Evolutionary conservation across 2,329 filamentous ascomycete genomes (phyloP).

Genomic region (Xylariaceae sp.): DNA sequence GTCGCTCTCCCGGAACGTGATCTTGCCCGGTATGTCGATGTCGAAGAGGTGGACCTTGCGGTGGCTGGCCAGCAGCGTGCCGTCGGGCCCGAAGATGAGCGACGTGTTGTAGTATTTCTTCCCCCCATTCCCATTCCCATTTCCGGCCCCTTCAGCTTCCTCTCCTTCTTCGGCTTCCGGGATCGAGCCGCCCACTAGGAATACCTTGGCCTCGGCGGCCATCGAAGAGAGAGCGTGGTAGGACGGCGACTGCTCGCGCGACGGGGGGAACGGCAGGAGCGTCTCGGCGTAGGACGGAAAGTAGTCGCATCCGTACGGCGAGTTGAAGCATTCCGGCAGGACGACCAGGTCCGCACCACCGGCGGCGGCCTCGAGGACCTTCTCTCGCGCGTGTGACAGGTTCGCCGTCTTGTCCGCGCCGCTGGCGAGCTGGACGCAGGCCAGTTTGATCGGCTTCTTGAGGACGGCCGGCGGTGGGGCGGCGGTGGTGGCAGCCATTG

Average conservation of each 20-base stretch:
- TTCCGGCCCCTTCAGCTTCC: too few relatives aligned
- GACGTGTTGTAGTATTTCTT: conserved; percentile 85
- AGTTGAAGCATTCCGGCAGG: conserved; percentile 98
- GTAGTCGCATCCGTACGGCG: conserved; percentile 84
- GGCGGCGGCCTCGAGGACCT: conserved; percentile 74
- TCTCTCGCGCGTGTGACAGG: conserved; percentile 70
- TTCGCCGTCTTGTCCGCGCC: conserved; percentile 81
- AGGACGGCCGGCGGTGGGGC: conserved; percentile 45
- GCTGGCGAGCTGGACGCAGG: conserved; percentile 74
- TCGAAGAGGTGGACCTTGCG: conserved; percentile 96
- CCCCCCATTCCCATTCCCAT: too few relatives aligned
- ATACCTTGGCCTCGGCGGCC: conserved; percentile 71
- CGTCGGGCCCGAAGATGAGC: conserved; percentile 73
- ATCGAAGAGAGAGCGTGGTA: conserved; percentile 79
- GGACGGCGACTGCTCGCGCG: conserved; percentile 65
- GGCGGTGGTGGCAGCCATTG: conserved; percentile 26
- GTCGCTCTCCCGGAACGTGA: conserved; percentile 85
- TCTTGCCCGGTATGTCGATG: conserved; percentile 94
- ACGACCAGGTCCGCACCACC: conserved; percentile 81
- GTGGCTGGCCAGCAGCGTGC: conserved; percentile 77
- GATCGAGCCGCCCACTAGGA: conserved; percentile 87
- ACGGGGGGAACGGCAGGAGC: conserved; percentile 70
- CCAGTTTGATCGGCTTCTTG: conserved; percentile 71
- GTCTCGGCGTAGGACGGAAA: conserved; percentile 91
- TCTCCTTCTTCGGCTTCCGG: conserved; percentile 64